These are phyloP conservation scores for Pleurotus tuoliensis DNA, from an alignment of 768 basidiomycete species.

Conservation along the genomic window DNA sequence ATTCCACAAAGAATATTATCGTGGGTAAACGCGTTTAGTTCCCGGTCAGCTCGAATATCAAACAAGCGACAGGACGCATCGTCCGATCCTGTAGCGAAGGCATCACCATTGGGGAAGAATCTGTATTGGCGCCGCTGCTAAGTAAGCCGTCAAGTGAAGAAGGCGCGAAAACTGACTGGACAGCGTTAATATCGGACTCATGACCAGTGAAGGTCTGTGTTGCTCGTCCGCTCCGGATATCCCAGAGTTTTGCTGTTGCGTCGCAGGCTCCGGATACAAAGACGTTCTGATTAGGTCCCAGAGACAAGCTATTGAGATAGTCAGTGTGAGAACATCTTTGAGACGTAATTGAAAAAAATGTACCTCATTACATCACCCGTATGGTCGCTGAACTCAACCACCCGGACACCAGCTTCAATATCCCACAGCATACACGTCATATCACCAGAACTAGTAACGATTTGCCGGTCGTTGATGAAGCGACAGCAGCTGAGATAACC, in stretches of 20 bases:
- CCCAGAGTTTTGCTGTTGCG: constrained; percentile 98
- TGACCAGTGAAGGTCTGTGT: constrained; percentile 99
- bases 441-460: constrained; percentile 95
- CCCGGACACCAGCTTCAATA: constrained; percentile 93
- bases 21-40: constrained; percentile 94
- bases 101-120: constrained; percentile 99
- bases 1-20: constrained; percentile 99
- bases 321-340: constrained; percentile 10
- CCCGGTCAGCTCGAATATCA: constrained; percentile 96
- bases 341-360: constrained; percentile 16
- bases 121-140: constrained; percentile 32
- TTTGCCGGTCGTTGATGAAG: constrained; percentile 98
- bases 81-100: constrained; percentile 97
- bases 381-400: constrained; percentile 99
- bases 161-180: constrained; percentile 62
- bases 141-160: too few species aligned
- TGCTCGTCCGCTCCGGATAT: constrained; percentile 95
- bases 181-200: constrained; percentile 98
- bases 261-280: constrained; percentile 99
- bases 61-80: constrained; percentile 98
- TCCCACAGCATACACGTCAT: constrained; percentile 99
- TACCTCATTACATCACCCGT: constrained; percentile 99
- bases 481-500: constrained; percentile 98
- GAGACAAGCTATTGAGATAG: constrained; percentile 64
- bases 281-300: constrained; percentile 88